Percentiles rank a stretch among this genome's conserved stretches.
Evolutionary conservation across 1,284 basidiomycete species (phyloP).

Genomic region (Cryptococcus jaspeensis): DNA sequence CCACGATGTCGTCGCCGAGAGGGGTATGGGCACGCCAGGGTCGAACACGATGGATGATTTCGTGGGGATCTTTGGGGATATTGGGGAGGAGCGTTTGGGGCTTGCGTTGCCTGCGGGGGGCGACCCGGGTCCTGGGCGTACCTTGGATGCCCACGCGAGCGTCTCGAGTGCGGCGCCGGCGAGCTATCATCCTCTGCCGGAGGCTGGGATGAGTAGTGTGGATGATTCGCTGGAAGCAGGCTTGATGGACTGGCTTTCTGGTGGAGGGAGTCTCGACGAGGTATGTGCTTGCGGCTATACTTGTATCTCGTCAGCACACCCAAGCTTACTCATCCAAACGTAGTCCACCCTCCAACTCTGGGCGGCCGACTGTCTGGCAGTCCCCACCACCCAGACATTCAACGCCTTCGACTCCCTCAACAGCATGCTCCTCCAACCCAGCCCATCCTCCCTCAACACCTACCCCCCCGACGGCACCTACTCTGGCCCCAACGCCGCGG

Average conservation of each 20-base stretch:
- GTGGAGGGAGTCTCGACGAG: conserved; percentile 25
- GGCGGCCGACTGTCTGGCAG: conserved; percentile 34
- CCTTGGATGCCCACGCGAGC: too few relatives aligned
- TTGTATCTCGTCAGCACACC: too few relatives aligned
- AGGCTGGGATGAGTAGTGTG: not conserved
- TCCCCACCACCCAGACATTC: conserved; percentile 14
- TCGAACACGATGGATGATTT: conserved; percentile 17
- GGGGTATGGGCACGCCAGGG: not conserved
- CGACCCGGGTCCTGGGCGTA: too few relatives aligned
- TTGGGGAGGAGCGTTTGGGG: not conserved
- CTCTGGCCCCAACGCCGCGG: not conserved
- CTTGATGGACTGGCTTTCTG: conserved; percentile 11
- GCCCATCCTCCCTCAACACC: conserved; percentile 6
- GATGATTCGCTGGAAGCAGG: conserved; percentile 2
- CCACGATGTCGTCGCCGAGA: not conserved
- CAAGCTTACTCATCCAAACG: not conserved
- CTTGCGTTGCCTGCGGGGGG: not conserved
- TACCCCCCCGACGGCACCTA: not conserved
- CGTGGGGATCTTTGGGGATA: conserved; percentile 16
- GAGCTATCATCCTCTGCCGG: not conserved
- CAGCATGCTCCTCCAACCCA: conserved; percentile 12
- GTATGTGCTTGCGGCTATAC: too few relatives aligned
- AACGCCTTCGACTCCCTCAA: conserved; percentile 28
- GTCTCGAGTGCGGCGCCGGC: too few relatives aligned
- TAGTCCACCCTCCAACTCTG: conserved; percentile 31